A percentile compares a stretch with the other conserved stretches of the same genome.
phyloP scores from a whole-genome alignment of 345 rosid species.

The Mangifera indica region DNA sequence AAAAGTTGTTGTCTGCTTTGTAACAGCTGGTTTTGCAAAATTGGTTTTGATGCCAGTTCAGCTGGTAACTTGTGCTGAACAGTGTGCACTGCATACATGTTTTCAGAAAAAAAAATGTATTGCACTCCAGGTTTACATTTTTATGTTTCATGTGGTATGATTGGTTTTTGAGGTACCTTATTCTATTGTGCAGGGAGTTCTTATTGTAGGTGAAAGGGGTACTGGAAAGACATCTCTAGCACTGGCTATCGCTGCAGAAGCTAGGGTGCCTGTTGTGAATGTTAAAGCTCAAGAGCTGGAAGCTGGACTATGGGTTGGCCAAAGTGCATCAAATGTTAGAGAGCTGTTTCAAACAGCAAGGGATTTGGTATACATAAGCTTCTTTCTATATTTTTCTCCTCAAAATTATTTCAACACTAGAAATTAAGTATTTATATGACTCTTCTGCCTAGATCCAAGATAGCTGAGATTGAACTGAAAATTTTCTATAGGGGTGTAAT shows the following conservation, averaged over 20 bases:
- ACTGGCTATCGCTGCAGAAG: slow-evolving; percentile 94
- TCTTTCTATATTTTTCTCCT: slow-evolving; percentile 9
- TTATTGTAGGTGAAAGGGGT: slow-evolving; percentile 94
- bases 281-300: slow-evolving; percentile 89
- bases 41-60: not conserved
- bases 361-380: slow-evolving; percentile 61
- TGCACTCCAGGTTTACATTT: not conserved
- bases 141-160: not conserved
- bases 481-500: not conserved
- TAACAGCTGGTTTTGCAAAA: not conserved
- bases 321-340: slow-evolving; percentile 94
- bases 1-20: not conserved
- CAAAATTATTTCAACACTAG: not conserved
- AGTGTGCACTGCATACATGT: slow-evolving; percentile 1
- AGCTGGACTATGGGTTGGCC: slow-evolving; percentile 98
- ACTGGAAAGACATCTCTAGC: slow-evolving; percentile 94
- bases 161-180: slow-evolving; percentile 12
- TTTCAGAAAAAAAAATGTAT: slow-evolving; percentile 1
- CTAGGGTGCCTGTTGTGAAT: slow-evolving; percentile 89
- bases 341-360: slow-evolving; percentile 97
- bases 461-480: slow-evolving; percentile 1
- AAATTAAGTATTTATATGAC: not conserved
- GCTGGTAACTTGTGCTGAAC: slow-evolving; percentile 17
- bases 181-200: slow-evolving; percentile 79
- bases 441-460: not conserved